Evolutionary conservation across 1,284 basidiomycete species (phyloP).

Genomic region (Apiotrichum siamense): DNA sequence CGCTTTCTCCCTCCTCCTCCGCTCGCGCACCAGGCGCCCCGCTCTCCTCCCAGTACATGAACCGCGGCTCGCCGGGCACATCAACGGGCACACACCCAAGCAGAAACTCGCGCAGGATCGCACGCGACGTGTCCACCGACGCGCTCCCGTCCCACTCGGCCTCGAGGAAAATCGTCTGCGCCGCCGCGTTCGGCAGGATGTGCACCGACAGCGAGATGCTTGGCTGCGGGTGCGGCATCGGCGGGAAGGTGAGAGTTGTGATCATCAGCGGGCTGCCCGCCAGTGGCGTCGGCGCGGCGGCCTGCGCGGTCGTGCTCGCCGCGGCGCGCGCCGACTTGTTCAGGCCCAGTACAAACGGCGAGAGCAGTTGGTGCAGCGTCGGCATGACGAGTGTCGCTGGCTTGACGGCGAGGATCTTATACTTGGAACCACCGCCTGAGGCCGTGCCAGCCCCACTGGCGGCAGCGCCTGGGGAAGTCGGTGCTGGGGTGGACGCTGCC

Average conservation of each 20-base stretch:
- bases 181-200: constrained; percentile 24
- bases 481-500: background rate
- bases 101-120: constrained; percentile 27
- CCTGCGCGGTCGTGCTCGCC: constrained; percentile 31
- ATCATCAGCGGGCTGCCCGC: constrained; percentile 29
- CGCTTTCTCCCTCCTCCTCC: constrained; percentile 11
- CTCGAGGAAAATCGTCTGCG: constrained; percentile 36
- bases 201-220: constrained; percentile 27
- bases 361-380: constrained; percentile 45
- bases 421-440: no score
- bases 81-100: constrained; percentile 32
- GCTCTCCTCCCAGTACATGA: constrained; percentile 13
- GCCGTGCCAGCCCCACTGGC: no score
- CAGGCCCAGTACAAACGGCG: constrained; percentile 39
- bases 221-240: constrained; percentile 19
- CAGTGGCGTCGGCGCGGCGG: constrained; percentile 29
- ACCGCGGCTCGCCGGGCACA: constrained; percentile 18
- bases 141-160: constrained; percentile 25
- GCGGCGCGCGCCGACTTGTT: constrained; percentile 37
- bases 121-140: background rate
- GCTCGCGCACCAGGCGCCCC: constrained; percentile 23
- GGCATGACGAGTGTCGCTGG: constrained; percentile 64
- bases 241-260: constrained; percentile 28
- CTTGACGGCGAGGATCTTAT: constrained; percentile 50
- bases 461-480: no score